A percentile compares a stretch with the other conserved stretches of the same genome.
phyloP scores from a whole-genome alignment of 345 rosid genomes.

The Salix purpurea region DNA sequence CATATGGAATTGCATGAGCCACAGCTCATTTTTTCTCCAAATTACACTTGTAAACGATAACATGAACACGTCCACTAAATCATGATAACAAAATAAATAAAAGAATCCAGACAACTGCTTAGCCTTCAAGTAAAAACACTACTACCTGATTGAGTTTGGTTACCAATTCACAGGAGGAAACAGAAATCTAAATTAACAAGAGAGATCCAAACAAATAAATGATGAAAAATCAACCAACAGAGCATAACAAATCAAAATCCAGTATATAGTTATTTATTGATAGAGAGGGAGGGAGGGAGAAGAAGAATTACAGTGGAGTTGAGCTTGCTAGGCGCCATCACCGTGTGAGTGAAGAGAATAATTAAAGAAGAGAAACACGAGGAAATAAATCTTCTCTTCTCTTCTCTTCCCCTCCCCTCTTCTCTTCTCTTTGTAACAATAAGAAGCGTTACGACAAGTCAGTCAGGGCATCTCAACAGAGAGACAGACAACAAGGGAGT shows the following conservation, averaged over 20 bases:
- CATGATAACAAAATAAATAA: not conserved
- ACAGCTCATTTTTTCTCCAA: not conserved
- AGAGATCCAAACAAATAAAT: not conserved
- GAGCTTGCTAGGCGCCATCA: slow-evolving; percentile 56
- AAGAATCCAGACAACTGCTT: not conserved
- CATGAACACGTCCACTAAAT: not conserved
- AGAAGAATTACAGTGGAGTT: slow-evolving; percentile 40
- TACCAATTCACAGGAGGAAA: not conserved
- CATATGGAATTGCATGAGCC: not conserved
- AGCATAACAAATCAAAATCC: not conserved
- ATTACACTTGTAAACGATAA: not conserved
- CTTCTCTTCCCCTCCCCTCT: not conserved
- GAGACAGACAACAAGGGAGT: not conserved
- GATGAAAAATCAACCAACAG: not conserved
- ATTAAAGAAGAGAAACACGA: not conserved
- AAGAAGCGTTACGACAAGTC: slow-evolving; percentile 6
- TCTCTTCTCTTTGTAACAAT: not conserved
- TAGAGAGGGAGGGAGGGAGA: not conserved
- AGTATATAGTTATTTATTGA: not conserved
- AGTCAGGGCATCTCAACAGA: not conserved
- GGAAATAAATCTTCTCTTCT: not conserved
- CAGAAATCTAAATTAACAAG: not conserved
- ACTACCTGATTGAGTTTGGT: not conserved
- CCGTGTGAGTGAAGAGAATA: not conserved
- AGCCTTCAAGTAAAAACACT: not conserved